These are phyloP conservation scores for Lentinula raphanica DNA, from an alignment of 768 basidiomycete species.

Conservation along the genomic window DNA sequence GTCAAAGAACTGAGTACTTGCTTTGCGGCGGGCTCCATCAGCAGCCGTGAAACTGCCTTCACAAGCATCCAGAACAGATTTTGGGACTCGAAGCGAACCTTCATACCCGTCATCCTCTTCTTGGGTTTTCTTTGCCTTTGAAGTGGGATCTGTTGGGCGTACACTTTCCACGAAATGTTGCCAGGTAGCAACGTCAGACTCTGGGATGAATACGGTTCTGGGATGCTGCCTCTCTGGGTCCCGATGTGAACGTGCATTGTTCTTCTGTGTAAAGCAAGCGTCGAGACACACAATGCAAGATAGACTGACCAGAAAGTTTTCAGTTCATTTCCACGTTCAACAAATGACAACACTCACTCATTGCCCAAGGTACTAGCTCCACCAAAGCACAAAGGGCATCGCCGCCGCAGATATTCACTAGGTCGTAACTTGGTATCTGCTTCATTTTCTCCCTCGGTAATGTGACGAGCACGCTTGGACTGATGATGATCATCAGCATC, in stretches of 20 bases:
- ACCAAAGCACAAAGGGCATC: constrained; percentile 25
- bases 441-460: neutral
- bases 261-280: constrained; percentile 29
- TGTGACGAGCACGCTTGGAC: neutral
- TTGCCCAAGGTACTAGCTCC: constrained; percentile 5
- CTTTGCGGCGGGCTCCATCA: constrained; percentile 19
- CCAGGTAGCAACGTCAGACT: constrained; percentile 15
- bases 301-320: constrained; percentile 6
- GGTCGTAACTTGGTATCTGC: neutral
- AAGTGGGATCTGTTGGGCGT: neutral
- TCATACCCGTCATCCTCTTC: constrained; percentile 15
- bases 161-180: constrained; percentile 14
- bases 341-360: no score
- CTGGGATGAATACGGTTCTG: constrained; percentile 16
- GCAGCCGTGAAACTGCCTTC: constrained; percentile 25
- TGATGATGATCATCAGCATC: neutral
- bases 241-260: constrained; percentile 4
- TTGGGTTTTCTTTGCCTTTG: neutral
- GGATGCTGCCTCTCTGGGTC: constrained; percentile 18
- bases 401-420: constrained; percentile 16
- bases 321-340: neutral
- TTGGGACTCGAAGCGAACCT: constrained; percentile 17
- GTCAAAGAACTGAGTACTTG: no score
- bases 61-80: constrained; percentile 27
- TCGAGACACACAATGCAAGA: constrained; percentile 26